Evolutionary conservation across 768 basidiomycete genomes (phyloP).

Genomic region (Russula griseocarnosa): DNA sequence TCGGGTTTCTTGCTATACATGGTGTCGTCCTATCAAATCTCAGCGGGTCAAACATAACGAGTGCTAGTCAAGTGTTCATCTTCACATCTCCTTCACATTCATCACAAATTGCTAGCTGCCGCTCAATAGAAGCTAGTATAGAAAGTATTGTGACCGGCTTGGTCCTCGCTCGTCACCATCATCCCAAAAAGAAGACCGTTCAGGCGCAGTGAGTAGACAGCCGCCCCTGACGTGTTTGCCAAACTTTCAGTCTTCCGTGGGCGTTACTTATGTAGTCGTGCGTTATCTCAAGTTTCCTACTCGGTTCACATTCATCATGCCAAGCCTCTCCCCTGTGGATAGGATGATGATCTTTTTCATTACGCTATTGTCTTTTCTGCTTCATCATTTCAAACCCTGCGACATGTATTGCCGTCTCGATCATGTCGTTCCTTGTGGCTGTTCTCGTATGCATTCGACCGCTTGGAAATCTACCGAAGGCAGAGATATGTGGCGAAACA

Average conservation of each 20-base stretch:
- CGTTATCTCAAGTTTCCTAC: not conserved
- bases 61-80: not conserved
- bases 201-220: constrained; percentile 15
- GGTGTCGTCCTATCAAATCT: constrained; percentile 25
- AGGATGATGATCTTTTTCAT: constrained; percentile 23
- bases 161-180: constrained; percentile 21
- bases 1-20: constrained; percentile 38
- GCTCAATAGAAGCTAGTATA: constrained; percentile 15
- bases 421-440: not conserved
- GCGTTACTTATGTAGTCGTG: constrained; percentile 23
- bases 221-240: not conserved
- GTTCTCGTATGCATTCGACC: not conserved
- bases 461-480: not conserved
- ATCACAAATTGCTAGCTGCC: constrained; percentile 20
- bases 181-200: constrained; percentile 9
- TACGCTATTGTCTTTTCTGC: constrained; percentile 19
- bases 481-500: not conserved
- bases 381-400: constrained; percentile 9
- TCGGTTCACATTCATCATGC: not conserved
- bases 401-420: constrained; percentile 11
- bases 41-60: not conserved
- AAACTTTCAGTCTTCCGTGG: constrained; percentile 17
- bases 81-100: not conserved
- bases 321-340: not conserved
- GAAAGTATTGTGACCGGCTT: constrained; percentile 24